These are phyloP conservation scores for Colletotrichum ledebouriae DNA, from an alignment of 2,329 filamentous ascomycete genomes.

Conservation along the genomic window DNA sequence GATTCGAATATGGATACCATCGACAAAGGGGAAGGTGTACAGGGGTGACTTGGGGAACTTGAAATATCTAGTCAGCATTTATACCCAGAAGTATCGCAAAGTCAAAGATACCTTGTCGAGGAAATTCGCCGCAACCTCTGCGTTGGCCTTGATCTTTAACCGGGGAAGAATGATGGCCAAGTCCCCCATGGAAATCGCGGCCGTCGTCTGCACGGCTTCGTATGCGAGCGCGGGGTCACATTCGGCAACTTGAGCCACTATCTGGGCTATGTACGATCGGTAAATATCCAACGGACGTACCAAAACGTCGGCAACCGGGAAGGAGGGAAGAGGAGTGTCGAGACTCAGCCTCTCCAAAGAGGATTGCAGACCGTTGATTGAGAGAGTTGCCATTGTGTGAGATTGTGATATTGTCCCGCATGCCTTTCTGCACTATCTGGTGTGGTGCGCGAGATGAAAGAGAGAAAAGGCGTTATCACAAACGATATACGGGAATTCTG, in stretches of 20 bases:
- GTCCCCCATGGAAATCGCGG: constrained; percentile 48
- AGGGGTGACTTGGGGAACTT: constrained; percentile 71
- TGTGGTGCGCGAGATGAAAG: constrained; percentile 5
- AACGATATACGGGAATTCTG: background rate
- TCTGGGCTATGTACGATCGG: constrained; percentile 47
- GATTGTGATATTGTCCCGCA: background rate
- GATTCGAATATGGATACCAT: constrained; percentile 73
- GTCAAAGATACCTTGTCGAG: background rate
- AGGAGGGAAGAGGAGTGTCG: constrained; percentile 47
- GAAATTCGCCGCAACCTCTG: constrained; percentile 21
- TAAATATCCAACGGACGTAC: constrained; percentile 50
- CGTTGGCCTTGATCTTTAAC: constrained; percentile 46
- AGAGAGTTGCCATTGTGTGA: constrained; percentile 65
- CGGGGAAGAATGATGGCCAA: constrained; percentile 50
- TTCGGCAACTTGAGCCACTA: constrained; percentile 41
- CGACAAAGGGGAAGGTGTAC: constrained; percentile 65
- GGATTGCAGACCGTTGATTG: constrained; percentile 70
- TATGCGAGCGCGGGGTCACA: constrained; percentile 47
- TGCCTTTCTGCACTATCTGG: background rate
- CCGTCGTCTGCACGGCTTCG: constrained; percentile 49
- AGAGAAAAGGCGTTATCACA: constrained; percentile 13
- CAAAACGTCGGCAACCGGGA: constrained; percentile 44
- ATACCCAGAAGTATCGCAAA: rapidly evolving
- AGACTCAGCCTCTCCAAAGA: constrained; percentile 69
- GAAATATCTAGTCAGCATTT: background rate